Evolutionary conservation across 2,329 filamentous ascomycete species (phyloP).

Genomic region (Fusarium sp.): DNA sequence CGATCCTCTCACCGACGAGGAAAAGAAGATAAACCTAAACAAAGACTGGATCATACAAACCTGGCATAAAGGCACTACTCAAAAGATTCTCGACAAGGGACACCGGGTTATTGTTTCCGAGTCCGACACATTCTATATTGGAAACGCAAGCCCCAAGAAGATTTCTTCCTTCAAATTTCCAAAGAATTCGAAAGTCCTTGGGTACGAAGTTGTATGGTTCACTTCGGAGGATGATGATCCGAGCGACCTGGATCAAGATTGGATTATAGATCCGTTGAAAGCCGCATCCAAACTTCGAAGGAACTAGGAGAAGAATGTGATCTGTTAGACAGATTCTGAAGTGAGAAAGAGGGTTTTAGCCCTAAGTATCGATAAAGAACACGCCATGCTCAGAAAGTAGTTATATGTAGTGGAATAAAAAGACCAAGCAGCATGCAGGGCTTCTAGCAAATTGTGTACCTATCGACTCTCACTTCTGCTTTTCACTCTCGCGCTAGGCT

Average conservation of each 20-base stretch:
- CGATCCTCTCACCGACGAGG: conserved; percentile 8
- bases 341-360: no score
- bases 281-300: conserved; percentile 16
- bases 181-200: not conserved
- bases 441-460: no score
- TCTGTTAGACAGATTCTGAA: no score
- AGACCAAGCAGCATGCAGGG: no score
- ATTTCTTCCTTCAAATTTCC: conserved; percentile 3
- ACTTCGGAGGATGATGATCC: conserved; percentile 13
- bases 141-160: conserved; percentile 1
- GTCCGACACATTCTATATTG: conserved; percentile 13
- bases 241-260: conserved; percentile 1
- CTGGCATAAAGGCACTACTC: conserved; percentile 8
- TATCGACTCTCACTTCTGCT: no score
- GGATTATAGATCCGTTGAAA: conserved; percentile 9
- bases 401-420: no score
- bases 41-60: conserved; percentile 28
- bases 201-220: conserved; percentile 15
- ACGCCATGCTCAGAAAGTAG: no score
- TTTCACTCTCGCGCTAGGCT: no score
- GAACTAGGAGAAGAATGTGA: no score
- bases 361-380: no score
- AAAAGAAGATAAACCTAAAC: not conserved
- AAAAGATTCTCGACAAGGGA: conserved; percentile 8
- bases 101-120: conserved; percentile 6